Evolutionary conservation across 2,329 filamentous ascomycete genomes (phyloP).

Genomic region (Stagonosporopsis cucurbitacearum): DNA sequence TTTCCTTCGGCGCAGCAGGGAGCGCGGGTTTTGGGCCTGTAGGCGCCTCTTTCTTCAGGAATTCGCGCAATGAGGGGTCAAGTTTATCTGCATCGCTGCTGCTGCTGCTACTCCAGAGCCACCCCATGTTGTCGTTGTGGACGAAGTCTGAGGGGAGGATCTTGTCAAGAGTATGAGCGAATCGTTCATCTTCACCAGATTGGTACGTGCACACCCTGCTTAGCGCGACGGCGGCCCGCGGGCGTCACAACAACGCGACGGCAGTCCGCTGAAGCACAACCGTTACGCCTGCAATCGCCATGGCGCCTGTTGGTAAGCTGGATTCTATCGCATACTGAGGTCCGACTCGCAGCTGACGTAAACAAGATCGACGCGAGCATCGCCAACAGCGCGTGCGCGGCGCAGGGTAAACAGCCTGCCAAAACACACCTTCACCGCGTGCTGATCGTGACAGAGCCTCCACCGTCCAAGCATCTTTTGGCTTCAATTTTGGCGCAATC

Average conservation of each 20-base stretch:
- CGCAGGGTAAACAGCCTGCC: conserved; percentile 57
- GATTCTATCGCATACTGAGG: not conserved
- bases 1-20: conserved; percentile 38
- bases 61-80: conserved; percentile 82
- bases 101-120: conserved; percentile 63
- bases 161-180: conserved; percentile 1
- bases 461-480: conserved; percentile 58
- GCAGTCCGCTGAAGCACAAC: conserved; percentile 15
- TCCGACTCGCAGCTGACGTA: conserved; percentile 12
- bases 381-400: conserved; percentile 64
- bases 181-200: conserved; percentile 19
- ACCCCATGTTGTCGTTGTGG: conserved; percentile 64
- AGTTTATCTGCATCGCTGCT: conserved; percentile 66
- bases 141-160: not conserved
- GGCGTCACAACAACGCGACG: conserved; percentile 33
- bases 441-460: conserved; percentile 52
- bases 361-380: conserved; percentile 59
- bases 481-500: conserved; percentile 48
- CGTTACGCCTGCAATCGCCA: conserved; percentile 29
- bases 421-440: not conserved
- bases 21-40: conserved; percentile 63
- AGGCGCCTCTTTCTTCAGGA: conserved; percentile 82
- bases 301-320: conserved; percentile 44
- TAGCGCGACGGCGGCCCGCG: conserved; percentile 18
- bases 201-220: conserved; percentile 18